Evolutionary conservation across 129 eudicot genomes (phyloP).

Genomic region (Pulicaria dysenterica): DNA sequence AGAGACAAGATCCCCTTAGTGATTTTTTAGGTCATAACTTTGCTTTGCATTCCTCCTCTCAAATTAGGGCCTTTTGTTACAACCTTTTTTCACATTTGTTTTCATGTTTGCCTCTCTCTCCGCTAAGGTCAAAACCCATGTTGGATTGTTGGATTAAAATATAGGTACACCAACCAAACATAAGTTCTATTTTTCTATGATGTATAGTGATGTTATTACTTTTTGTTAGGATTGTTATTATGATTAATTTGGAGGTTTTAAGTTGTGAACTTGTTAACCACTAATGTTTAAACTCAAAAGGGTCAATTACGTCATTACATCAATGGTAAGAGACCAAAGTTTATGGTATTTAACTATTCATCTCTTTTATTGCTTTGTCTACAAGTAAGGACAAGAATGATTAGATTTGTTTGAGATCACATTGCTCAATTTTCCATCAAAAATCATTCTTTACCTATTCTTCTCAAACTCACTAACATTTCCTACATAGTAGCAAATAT

Average conservation of each 20-base stretch:
- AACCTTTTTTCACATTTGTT: constrained; percentile 23
- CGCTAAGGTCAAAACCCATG: constrained; percentile 38
- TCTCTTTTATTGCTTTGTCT: constrained; percentile 21
- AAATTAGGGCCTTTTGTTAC: constrained; percentile 34
- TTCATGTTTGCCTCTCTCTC: constrained; percentile 34
- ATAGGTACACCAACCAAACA: constrained; percentile 26
- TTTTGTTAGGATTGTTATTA: neutral
- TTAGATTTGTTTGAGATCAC: constrained; percentile 29
- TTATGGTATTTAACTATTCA: neutral
- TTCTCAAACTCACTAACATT: constrained; percentile 1
- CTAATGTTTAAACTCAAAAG: neutral
- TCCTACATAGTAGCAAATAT: neutral
- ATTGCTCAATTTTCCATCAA: constrained; percentile 7
- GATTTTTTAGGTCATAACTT: constrained; percentile 43
- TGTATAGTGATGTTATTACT: neutral
- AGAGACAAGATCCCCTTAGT: constrained; percentile 48
- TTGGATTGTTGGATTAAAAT: constrained; percentile 36
- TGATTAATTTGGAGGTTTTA: no score
- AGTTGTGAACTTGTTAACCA: neutral
- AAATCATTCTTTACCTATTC: neutral
- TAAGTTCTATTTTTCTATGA: neutral
- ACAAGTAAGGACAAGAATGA: constrained; percentile 26
- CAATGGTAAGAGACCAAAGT: neutral
- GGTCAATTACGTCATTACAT: neutral
- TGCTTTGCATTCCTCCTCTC: constrained; percentile 39